phyloP scores from a whole-genome alignment of 805 yeast genomes.

The Starmerella stigmatis region DNA sequence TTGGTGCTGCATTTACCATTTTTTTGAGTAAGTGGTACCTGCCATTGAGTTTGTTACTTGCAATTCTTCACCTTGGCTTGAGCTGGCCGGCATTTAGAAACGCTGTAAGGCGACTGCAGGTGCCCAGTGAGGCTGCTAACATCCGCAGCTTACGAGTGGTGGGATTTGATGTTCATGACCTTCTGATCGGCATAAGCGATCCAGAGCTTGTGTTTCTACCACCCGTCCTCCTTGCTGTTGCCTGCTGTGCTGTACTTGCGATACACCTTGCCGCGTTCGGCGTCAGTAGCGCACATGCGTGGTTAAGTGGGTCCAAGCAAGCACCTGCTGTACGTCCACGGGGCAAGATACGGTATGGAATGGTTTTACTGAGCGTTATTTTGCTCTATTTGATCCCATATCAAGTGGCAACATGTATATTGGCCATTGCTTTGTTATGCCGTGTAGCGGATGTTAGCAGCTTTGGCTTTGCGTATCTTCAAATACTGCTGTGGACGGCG shows the following conservation, averaged over 20 bases:
- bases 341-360: not conserved
- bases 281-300: not conserved
- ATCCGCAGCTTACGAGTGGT: constrained; percentile 19
- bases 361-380: not conserved
- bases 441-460: constrained; percentile 2
- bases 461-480: constrained; percentile 35
- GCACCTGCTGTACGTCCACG: not conserved
- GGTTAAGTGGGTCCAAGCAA: not conserved
- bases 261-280: constrained; percentile 5
- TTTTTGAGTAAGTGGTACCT: not conserved
- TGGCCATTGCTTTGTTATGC: constrained; percentile 16
- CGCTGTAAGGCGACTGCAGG: constrained; percentile 21
- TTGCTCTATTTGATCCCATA: constrained; percentile 24
- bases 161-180: constrained; percentile 22
- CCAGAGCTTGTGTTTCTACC: constrained; percentile 19
- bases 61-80: constrained; percentile 28
- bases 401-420: constrained; percentile 44
- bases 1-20: constrained; percentile 25
- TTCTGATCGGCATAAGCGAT: constrained; percentile 22
- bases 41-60: constrained; percentile 24
- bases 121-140: constrained; percentile 27
- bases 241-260: constrained; percentile 14
- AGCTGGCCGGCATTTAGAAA: constrained; percentile 17
- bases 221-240: constrained; percentile 17
- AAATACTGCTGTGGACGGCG: constrained; percentile 61